Conservation (phyloP, 2,329 filamentous ascomycete species). For the Coccinonectria pachysandricola region DNA sequence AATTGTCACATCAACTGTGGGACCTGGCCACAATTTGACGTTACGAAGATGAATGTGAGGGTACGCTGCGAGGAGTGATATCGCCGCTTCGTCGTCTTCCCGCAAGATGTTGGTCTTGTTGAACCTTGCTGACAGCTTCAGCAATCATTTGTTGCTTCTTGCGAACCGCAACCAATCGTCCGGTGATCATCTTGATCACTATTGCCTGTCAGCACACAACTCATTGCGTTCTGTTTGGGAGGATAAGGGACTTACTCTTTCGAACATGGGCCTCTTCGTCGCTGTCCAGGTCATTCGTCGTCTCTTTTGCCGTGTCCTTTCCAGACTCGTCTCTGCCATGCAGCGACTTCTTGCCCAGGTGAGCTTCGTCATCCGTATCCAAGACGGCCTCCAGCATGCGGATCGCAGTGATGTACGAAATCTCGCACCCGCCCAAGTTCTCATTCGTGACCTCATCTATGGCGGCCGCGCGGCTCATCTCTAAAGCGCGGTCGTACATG, state of each 20-base stretch:
- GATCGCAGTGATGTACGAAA: slow-evolving; percentile 87
- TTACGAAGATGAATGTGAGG: slow-evolving; percentile 33
- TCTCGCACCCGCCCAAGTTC: slow-evolving; percentile 77
- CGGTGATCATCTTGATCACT: slow-evolving; percentile 55
- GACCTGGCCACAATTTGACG: too few species aligned
- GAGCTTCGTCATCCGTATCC: slow-evolving; percentile 61
- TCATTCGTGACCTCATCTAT: slow-evolving; percentile 94
- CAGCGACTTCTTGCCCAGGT: slow-evolving; percentile 18
- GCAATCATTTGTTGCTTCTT: slow-evolving; percentile 54
- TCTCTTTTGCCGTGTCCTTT: slow-evolving; percentile 25
- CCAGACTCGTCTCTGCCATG: slow-evolving; percentile 31
- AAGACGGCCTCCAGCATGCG: slow-evolving; percentile 91
- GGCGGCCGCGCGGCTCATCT: slow-evolving; percentile 91
- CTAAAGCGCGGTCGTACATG: slow-evolving; percentile 94
- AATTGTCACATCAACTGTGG: slow-evolving; percentile 11
- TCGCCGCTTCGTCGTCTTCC: slow-evolving; percentile 45
- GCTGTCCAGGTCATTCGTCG: slow-evolving; percentile 42
- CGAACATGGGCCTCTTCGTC: slow-evolving; percentile 65
- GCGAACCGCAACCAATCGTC: slow-evolving; percentile 44
- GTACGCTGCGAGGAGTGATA: slow-evolving; percentile 43
- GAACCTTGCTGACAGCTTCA: slow-evolving; percentile 41
- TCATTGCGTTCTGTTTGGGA: not conserved
- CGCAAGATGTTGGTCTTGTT: slow-evolving; percentile 32
- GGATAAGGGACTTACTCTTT: slow-evolving; percentile 46
- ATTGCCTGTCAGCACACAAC: slow-evolving; percentile 13